Percentiles rank a stretch among this genome's conserved stretches.
Evolutionary conservation across 2,329 filamentous ascomycete species (phyloP).

Genomic region (Coniochaeta ligniaria): DNA sequence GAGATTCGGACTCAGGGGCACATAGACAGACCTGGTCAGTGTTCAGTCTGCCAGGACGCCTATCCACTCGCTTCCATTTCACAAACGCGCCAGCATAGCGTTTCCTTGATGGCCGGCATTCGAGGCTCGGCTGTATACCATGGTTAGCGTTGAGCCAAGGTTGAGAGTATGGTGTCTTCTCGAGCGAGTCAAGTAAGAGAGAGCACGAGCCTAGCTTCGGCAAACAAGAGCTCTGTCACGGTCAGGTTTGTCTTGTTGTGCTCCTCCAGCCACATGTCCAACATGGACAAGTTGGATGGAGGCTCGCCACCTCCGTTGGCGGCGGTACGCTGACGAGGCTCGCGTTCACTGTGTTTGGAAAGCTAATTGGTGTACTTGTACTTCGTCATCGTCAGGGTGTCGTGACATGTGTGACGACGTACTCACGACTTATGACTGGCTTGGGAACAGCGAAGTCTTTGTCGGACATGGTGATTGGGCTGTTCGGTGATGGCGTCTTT

Average conservation of each 20-base stretch:
- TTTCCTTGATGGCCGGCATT: background rate
- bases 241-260: background rate
- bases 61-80: background rate
- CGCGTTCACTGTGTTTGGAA: background rate
- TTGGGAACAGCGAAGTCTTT: background rate
- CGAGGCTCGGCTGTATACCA: background rate
- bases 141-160: background rate
- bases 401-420: background rate
- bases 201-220: background rate
- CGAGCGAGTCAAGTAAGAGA: background rate
- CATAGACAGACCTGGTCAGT: background rate
- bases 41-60: background rate
- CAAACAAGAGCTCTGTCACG: background rate
- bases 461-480: background rate
- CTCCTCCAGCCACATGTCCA: background rate
- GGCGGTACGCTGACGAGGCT: background rate
- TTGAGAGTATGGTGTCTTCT: background rate
- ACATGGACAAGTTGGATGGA: background rate
- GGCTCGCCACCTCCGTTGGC: constrained; percentile 1
- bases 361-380: background rate
- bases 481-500: background rate
- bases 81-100: background rate
- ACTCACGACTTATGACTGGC: background rate
- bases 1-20: background rate
- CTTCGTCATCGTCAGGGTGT: background rate